Evolutionary conservation across 176 grass and related monocot genomes (phyloP).

Genomic region (Triticum monococcum): DNA sequence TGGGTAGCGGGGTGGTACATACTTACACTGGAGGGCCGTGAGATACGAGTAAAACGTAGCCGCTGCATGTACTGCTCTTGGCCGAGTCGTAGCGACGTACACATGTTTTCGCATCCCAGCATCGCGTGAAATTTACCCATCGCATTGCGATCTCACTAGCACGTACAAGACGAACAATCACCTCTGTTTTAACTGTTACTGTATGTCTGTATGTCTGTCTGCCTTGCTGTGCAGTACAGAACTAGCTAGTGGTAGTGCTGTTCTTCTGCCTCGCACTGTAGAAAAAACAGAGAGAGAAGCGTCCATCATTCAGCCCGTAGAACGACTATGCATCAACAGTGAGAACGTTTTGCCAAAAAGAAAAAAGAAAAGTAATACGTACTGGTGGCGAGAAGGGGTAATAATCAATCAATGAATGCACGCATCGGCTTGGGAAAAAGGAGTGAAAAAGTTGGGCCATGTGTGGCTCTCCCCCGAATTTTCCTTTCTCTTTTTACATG

Average conservation of each 20-base stretch:
- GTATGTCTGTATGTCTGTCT: too few species aligned
- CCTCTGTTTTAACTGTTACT: too few species aligned
- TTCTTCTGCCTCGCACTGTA: background rate
- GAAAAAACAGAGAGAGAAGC: background rate
- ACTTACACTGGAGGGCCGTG: background rate
- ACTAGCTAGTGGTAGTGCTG: background rate
- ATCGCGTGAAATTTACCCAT: background rate
- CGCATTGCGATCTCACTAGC: background rate
- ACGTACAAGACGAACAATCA: background rate
- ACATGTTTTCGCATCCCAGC: background rate
- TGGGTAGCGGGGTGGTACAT: background rate
- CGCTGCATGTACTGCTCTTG: background rate
- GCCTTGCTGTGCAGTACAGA: background rate
- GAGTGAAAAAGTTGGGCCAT: constrained; percentile 27
- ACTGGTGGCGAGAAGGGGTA: background rate
- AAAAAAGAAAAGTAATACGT: background rate
- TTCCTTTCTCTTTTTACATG: constrained; percentile 34
- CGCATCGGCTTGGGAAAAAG: constrained; percentile 35
- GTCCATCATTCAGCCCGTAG: background rate
- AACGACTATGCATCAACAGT: background rate
- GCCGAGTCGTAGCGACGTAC: background rate
- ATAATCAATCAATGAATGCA: constrained; percentile 28
- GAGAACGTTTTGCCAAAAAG: background rate
- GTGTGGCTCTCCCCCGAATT: constrained; percentile 19
- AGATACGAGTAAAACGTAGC: background rate